Base-by-base conservation (phyloP, 139 green algal genomes). In the Chlamydomonas applanata region DNA sequence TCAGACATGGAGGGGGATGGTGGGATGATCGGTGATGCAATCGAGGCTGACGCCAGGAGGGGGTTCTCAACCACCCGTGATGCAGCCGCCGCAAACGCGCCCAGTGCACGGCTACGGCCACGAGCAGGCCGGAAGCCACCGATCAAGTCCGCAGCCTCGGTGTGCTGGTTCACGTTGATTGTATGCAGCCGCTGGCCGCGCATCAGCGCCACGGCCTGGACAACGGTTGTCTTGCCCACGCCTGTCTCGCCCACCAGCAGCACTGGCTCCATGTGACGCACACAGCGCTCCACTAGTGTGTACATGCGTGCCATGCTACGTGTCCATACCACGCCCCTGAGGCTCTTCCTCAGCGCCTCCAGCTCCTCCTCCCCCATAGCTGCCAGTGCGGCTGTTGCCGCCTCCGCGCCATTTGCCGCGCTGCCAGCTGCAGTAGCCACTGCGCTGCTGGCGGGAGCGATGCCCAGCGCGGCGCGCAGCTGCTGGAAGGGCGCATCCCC, bases 81-180 rank as follows among this genome's bases (percentile, higher is more conserved):
- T 1, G 61, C 71, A 4, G 74, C 71, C 17, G 71, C 79, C 4
- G n/a, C 52, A 34, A 79, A 59, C 35, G 57, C 4, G 4, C 68
- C 80, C 22, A 83, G 22, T 25, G 80, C 75, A 33, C 59, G 74
- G 60, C 86, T 76, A 22, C 76, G 36, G 59, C 73, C 73, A 45
- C 84, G 72, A 1, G 79, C 76, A 0, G 95, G 95, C 5, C 95
- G 66, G 77, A 95, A 99, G 9, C 95, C 93, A 29, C 96, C 96
- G 61, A 99, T 77, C 75, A 99, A 97, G 89, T 99, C 96, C 0
- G 89, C 92, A 4, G 94, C 93, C 84, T 99, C 96, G 3, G 96
- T 98, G 90, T 98, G 94, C 84, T 98, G 93, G 86, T 98, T 97
- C 89, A 96, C 99, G 85, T 99, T 99, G 77, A 99, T 76, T 49